A percentile compares a stretch with the other conserved stretches of the same genome.
phyloP scores from a whole-genome alignment of 495 filamentous ascomycete genomes.

The Penicillium diatomitis region DNA sequence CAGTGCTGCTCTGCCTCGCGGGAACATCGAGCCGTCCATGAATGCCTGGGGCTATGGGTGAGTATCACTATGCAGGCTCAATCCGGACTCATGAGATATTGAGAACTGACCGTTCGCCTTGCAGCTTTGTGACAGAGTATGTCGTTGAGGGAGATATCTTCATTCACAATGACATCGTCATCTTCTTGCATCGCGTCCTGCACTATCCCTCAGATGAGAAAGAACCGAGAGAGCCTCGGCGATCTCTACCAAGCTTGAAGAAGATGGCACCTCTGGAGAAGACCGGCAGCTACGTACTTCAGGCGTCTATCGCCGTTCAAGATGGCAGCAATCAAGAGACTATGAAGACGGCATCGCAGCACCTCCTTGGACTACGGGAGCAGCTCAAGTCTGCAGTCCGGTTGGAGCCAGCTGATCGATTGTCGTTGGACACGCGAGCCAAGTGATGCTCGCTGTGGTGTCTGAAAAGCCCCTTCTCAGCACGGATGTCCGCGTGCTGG shows the following conservation, averaged over 20 bases:
- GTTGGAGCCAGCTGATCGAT: slow-evolving; percentile 52
- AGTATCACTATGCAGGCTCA: slow-evolving; percentile 1
- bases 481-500: not conserved
- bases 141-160: slow-evolving; percentile 41
- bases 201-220: slow-evolving; percentile 25
- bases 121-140: slow-evolving; percentile 41
- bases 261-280: slow-evolving; percentile 34
- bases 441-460: slow-evolving; percentile 17
- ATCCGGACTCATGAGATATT: too few relatives aligned
- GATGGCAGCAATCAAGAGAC: slow-evolving; percentile 44
- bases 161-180: slow-evolving; percentile 36
- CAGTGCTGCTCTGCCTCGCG: slow-evolving; percentile 33
- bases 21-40: slow-evolving; percentile 39
- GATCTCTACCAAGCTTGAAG: slow-evolving; percentile 23
- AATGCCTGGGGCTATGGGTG: slow-evolving; percentile 44
- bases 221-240: slow-evolving; percentile 20
- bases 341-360: slow-evolving; percentile 47
- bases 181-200: slow-evolving; percentile 39
- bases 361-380: slow-evolving; percentile 52
- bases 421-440: slow-evolving; percentile 58
- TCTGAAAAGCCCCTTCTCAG: too few relatives aligned
- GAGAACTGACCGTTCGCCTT: too few relatives aligned
- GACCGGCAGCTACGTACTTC: slow-evolving; percentile 43
- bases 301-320: slow-evolving; percentile 38
- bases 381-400: slow-evolving; percentile 56